Base-by-base conservation (phyloP, 1,284 basidiomycete species). In the Boletus sp. region DNA sequence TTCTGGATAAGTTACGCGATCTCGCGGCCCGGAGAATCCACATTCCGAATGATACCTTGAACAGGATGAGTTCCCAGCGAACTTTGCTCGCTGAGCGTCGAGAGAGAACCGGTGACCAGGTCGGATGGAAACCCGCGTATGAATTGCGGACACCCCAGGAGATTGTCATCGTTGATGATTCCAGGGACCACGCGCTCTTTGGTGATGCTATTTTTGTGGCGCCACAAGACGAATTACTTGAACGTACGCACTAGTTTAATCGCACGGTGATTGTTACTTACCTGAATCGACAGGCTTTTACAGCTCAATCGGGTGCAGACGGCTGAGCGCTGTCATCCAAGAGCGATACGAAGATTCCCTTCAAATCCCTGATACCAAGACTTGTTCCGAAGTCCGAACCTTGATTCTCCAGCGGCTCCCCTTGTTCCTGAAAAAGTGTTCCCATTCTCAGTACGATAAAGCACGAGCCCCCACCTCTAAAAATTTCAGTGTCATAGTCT, bases 321-420 rank as follows among this genome's bases (percentile, higher is more conserved):
- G 83, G 2, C 77, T 98, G 27, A 89, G 86, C 58, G 74, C 77
- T 5, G 76, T 94, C 24, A 83, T 97, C 39, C 80, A 82, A 58
- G 91, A 94, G 65, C 84, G 89, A 48, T 89, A 91, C 66, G 79
- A 84, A 52, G 79, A 82, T 0, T 77, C 78, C 2, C 71, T 66
- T 4, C 86, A 88, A 67, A 70, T 85, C 20, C 70, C 70, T 51
- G 72, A 77, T 42, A 76, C 80, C 29, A 31, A 31, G n/a, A 46
- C 45, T 7, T 80, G 84, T 0, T 63, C 66, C 5, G 80, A 84
- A 8, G 80, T 80, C 16, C 80, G 82, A 11, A 64, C 76, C 1
- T 77, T 92, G 44, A 84, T 96, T 2, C 74, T 96, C n/a, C 90
- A 97, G 73, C 81, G 96, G n/a, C 80, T 96, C 16, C 92, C 94